Percentiles rank a stretch among this genome's conserved stretches.
Evolutionary conservation across 192 early-diverging fungal genomes (phyloP).

Genomic region (Backusella parvicylindrica): DNA sequence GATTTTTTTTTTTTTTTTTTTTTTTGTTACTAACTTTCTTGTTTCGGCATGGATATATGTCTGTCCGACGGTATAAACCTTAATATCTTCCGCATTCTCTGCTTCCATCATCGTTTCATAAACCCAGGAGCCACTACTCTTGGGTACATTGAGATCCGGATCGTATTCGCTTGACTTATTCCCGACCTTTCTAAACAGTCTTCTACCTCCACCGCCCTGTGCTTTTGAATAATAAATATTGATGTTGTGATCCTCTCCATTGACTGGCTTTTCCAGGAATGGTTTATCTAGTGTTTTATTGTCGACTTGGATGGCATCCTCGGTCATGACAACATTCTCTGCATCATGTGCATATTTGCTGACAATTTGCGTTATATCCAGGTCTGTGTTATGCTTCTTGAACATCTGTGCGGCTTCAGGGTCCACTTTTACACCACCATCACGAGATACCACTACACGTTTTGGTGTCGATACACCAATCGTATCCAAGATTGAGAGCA

Average conservation of each 20-base stretch:
- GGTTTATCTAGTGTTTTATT: slow-evolving; percentile 75
- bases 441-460: slow-evolving; percentile 70
- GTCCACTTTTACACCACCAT: slow-evolving; percentile 61
- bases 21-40: slow-evolving; percentile 62
- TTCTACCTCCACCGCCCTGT: slow-evolving; percentile 79
- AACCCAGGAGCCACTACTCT: slow-evolving; percentile 78
- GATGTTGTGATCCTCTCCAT: slow-evolving; percentile 96
- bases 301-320: slow-evolving; percentile 71
- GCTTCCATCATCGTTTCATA: slow-evolving; percentile 96
- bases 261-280: slow-evolving; percentile 97
- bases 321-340: slow-evolving; percentile 22
- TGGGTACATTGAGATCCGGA: slow-evolving; percentile 60
- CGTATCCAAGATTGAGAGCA: slow-evolving; percentile 74
- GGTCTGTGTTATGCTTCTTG: slow-evolving; percentile 43
- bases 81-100: slow-evolving; percentile 95
- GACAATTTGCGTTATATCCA: slow-evolving; percentile 39
- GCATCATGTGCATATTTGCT: slow-evolving; percentile 11
- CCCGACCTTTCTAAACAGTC: slow-evolving; percentile 82
- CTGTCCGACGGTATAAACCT: slow-evolving; percentile 93
- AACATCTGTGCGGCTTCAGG: slow-evolving; percentile 51
- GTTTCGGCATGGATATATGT: slow-evolving; percentile 92
- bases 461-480: slow-evolving; percentile 81
- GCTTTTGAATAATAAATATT: slow-evolving; percentile 86
- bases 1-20: too few species aligned
- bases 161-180: slow-evolving; percentile 96